Conservation (phyloP, 495 filamentous ascomycete species). For the Tuber brumale region DNA sequence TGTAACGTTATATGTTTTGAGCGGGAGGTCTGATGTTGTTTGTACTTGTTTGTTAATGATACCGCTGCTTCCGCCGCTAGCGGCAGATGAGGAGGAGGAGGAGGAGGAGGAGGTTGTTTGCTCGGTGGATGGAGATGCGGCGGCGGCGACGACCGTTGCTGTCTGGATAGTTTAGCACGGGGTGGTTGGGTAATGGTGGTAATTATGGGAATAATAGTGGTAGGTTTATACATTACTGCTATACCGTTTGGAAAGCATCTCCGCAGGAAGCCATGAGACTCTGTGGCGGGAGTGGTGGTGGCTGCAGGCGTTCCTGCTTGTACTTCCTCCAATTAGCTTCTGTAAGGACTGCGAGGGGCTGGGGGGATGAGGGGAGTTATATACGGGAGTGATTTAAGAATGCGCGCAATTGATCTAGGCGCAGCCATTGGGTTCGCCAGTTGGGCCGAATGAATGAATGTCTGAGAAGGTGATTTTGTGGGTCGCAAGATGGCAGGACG, state of each 20-base stretch:
- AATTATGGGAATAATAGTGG: neutral
- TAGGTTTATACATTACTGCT: neutral
- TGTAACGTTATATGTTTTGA: slow-evolving; percentile 41
- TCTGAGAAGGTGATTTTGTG: neutral
- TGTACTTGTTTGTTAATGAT: neutral
- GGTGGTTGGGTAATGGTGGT: neutral
- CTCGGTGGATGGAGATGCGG: neutral
- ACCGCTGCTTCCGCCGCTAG: neutral
- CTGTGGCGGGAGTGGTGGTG: neutral
- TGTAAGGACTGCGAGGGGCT: neutral
- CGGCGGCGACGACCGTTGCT: neutral
- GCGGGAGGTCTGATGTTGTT: slow-evolving; percentile 11
- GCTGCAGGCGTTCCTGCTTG: neutral
- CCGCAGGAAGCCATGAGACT: neutral
- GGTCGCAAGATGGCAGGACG: neutral
- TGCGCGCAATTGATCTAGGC: neutral
- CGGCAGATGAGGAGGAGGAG: neutral
- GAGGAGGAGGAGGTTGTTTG: neutral
- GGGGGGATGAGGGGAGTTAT: neutral
- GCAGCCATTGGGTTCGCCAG: neutral
- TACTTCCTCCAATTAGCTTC: neutral
- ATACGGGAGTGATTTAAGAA: neutral
- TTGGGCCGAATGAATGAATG: neutral
- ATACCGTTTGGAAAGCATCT: neutral
- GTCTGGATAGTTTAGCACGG: neutral